Evolutionary conservation across 2,329 filamentous ascomycete genomes (phyloP), one percentile per base, ranked within the genome.

Genomic region (Fusarium oxysporum): DNA sequence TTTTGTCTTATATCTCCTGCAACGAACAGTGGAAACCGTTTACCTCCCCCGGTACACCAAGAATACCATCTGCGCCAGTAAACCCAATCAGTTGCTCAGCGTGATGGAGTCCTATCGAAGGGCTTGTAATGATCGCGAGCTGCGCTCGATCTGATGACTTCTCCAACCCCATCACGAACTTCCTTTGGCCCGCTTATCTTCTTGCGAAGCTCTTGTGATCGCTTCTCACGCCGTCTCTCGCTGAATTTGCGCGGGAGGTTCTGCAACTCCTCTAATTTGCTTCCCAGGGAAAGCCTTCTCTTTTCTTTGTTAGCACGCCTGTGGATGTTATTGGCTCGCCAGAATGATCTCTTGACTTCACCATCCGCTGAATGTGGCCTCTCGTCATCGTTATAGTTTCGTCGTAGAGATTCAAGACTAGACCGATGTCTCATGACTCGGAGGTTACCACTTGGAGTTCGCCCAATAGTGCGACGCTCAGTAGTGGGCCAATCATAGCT

Each of bases 111-210:
- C 30, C 54, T 48, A 59, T 55, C 65, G 44, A 60, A 51, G 37
- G 71, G 38, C 63, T 50, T 64, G 41, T 71, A 68, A 35, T 66
- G 71, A 63, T 73, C 71, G 58, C 73, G 70, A 21, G 65, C 61
- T 17, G 73, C 74, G 44, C 81, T 84, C 40, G 83, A 81, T 55
- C 86, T 82, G 50, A 90, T 86, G 53, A 90, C 85, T 35, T 90
- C 88, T 19, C 85, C 87, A 6, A 90, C 86, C 7, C 88, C 88
- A 70, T 90, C 88, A 32, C 88, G 82, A 25, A 90, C 88, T 75
- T 89, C 87, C 30, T 82, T 85, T 0, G 90, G 90, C 9, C 84
- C 86, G 67, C 89, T 90, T 48, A 92, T 92, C 79, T 86, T 91
- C 71, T 86, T 82, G 12, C 90, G 84, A 59, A 92, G 82, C 76